A percentile compares a stretch with the other conserved stretches of the same genome.
These are phyloP conservation scores for Fusarium sublunatum DNA, from an alignment of 2,329 filamentous ascomycete genomes.

Conservation along the genomic window DNA sequence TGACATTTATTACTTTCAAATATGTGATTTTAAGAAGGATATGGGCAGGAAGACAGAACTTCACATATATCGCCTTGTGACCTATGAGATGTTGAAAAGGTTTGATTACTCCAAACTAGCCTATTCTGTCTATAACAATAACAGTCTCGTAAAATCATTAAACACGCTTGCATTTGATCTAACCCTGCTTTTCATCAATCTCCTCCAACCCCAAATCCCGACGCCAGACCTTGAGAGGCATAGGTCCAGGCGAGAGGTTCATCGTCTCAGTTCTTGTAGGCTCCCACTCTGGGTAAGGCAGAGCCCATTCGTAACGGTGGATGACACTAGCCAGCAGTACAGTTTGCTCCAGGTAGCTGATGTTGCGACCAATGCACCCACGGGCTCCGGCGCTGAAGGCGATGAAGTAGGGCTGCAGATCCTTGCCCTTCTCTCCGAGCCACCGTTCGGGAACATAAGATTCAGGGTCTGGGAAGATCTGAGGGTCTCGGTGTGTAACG, in stretches of 20 bases:
- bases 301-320: constrained; percentile 55
- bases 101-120: background rate
- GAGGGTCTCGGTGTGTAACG: constrained; percentile 54
- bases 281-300: constrained; percentile 37
- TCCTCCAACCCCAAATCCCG: constrained; percentile 25
- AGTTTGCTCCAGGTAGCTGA: constrained; percentile 59
- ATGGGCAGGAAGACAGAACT: too few species aligned
- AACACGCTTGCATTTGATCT: background rate
- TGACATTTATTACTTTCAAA: too few species aligned
- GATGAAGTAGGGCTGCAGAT: constrained; percentile 53
- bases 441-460: constrained; percentile 56
- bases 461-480: constrained; percentile 55
- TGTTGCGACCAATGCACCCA: constrained; percentile 56
- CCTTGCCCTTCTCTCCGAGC: constrained; percentile 51
- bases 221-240: constrained; percentile 43
- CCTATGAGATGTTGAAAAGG: too few species aligned
- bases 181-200: constrained; percentile 23
- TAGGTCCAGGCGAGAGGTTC: constrained; percentile 35
- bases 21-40: too few species aligned
- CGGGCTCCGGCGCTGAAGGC: constrained; percentile 56
- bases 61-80: too few species aligned
- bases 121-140: background rate
- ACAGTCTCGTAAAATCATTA: background rate
- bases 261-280: constrained; percentile 38
- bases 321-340: constrained; percentile 57